Evolutionary conservation across 345 rosid species (phyloP).

Genomic region (Eucalyptus pauciflora): DNA sequence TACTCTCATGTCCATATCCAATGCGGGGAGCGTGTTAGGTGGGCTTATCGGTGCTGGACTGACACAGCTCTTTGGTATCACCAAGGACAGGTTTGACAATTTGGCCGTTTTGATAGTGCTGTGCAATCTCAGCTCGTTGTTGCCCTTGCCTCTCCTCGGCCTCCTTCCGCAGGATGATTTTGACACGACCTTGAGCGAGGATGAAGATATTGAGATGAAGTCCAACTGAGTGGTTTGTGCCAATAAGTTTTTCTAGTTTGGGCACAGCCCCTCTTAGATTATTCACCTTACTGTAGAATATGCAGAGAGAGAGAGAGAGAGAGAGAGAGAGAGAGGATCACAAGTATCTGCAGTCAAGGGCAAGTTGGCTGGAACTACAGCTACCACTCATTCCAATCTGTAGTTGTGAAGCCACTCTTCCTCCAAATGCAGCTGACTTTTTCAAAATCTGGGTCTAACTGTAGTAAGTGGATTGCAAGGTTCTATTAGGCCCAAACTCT

Average conservation of each 20-base stretch:
- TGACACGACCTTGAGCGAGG: conserved; percentile 23
- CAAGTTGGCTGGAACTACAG: not conserved
- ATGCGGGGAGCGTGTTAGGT: conserved; percentile 86
- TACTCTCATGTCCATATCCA: conserved; percentile 89
- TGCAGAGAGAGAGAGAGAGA: not conserved
- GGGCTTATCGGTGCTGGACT: conserved; percentile 86
- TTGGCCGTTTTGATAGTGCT: conserved; percentile 52
- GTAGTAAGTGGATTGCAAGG: not conserved
- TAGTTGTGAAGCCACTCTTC: not conserved
- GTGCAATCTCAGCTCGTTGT: conserved; percentile 93
- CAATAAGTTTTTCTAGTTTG: not conserved
- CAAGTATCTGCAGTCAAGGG: not conserved
- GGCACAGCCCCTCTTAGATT: not conserved
- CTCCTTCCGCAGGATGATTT: conserved; percentile 54
- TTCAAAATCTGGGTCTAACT: not conserved
- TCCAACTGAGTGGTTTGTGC: conserved; percentile 27
- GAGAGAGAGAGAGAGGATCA: not conserved
- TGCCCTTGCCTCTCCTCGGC: conserved; percentile 87
- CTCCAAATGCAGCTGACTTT: not conserved
- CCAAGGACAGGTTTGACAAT: conserved; percentile 72
- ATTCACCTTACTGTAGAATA: not conserved
- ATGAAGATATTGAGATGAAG: conserved; percentile 61
- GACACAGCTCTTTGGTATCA: conserved; percentile 72
- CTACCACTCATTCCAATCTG: not conserved
- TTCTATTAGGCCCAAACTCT: not conserved